phyloP scores from a whole-genome alignment of 2,329 filamentous ascomycete species.

The Cercospora zeae-maydis region DNA sequence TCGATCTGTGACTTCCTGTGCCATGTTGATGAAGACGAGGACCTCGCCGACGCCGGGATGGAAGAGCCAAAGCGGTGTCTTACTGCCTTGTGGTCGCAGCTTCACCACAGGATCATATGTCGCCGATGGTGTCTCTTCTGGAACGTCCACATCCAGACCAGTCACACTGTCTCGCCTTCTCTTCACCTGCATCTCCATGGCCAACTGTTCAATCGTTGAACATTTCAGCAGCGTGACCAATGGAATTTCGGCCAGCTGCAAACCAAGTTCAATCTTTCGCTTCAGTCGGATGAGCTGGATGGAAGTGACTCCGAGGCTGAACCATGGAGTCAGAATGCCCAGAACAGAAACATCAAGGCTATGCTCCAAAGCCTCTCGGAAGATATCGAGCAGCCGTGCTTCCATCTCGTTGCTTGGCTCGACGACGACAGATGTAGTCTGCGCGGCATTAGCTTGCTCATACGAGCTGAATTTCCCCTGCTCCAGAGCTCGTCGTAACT shows the following conservation, averaged over 20 bases:
- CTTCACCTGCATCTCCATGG: background rate
- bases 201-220: conserved; percentile 9
- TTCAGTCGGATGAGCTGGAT: conserved; percentile 7
- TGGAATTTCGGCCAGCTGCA: background rate
- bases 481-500: conserved; percentile 15
- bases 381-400: conserved; percentile 5
- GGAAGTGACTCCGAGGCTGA: conserved; percentile 9
- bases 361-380: background rate
- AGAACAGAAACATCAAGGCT: background rate
- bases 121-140: background rate
- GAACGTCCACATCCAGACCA: background rate
- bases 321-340: conserved; percentile 4
- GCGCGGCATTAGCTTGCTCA: background rate
- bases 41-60: conserved; percentile 41
- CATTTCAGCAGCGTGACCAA: conserved; percentile 3
- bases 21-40: conserved; percentile 38
- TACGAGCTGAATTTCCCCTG: conserved; percentile 5
- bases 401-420: background rate
- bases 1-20: conserved; percentile 40
- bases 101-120: conserved; percentile 34
- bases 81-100: conserved; percentile 27
- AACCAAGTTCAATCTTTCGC: background rate
- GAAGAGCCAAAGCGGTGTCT: conserved; percentile 36
- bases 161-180: conserved; percentile 6
- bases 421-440: background rate